Conservation (phyloP, 2,329 filamentous ascomycete genomes). For the Aspergillus fructus region DNA sequence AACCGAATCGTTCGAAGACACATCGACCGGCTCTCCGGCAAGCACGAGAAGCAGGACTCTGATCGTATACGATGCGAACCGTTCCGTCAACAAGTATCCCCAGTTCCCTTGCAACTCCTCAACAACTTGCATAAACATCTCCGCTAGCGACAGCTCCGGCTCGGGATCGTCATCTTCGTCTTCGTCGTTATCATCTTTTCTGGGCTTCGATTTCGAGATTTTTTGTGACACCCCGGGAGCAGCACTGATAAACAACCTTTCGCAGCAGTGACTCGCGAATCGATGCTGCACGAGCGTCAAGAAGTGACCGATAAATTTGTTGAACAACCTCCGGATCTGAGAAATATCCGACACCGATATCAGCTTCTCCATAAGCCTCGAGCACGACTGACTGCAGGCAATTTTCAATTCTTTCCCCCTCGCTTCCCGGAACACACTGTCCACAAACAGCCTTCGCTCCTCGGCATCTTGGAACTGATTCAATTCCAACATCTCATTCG, state of each 20-base stretch:
- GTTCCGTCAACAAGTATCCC: conserved; percentile 79
- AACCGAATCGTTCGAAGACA: conserved; percentile 67
- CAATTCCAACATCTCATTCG: conserved; percentile 83
- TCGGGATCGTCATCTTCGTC: conserved; percentile 21
- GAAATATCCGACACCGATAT: conserved; percentile 74
- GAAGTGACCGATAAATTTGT: conserved; percentile 83
- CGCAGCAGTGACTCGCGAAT: conserved; percentile 96
- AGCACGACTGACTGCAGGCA: conserved; percentile 93
- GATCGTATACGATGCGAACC: conserved; percentile 86
- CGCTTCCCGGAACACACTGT: conserved; percentile 83
- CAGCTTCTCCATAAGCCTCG: conserved; percentile 84
- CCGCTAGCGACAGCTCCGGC: conserved; percentile 63
- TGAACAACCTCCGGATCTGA: conserved; percentile 85
- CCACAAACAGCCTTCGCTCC: conserved; percentile 68
- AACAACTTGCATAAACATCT: conserved; percentile 76
- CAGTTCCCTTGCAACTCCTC: conserved; percentile 86
- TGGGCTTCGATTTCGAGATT: conserved; percentile 48
- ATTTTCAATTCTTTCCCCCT: conserved; percentile 93
- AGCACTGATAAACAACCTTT: conserved; percentile 82
- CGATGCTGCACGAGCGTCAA: conserved; percentile 87
- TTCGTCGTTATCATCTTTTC: neutral
- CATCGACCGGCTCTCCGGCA: conserved; percentile 76
- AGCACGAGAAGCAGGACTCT: conserved; percentile 83
- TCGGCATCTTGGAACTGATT: conserved; percentile 82
- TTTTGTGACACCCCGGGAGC: conserved; percentile 78